Evolutionary conservation across 352 stramenopile genomes (phyloP).

Genomic region (Phytophthora sojae): DNA sequence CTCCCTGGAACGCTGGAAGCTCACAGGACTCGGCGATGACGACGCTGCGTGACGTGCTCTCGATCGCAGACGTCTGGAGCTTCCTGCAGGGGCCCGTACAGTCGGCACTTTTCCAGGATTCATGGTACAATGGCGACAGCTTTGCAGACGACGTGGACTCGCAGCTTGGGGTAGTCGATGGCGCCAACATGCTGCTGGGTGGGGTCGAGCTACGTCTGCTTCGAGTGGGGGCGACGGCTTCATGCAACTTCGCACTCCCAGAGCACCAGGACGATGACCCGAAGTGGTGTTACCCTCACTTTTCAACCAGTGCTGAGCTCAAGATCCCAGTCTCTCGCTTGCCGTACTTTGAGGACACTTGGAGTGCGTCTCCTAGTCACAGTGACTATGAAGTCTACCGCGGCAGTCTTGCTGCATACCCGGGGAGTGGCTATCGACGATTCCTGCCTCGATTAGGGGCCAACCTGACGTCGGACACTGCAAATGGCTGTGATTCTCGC

Average conservation of each 20-base stretch:
- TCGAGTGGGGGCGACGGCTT: conserved; percentile 46
- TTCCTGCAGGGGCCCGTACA: conserved; percentile 56
- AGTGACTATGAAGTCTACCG: conserved; percentile 30
- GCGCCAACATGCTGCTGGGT: conserved; percentile 64
- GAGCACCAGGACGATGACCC: conserved; percentile 5
- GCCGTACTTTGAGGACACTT: conserved; percentile 45
- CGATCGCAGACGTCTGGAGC: conserved; percentile 60
- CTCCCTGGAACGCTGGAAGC: conserved; percentile 18
- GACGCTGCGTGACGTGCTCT: conserved; percentile 46
- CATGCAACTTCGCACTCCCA: conserved; percentile 13
- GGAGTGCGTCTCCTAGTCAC: conserved; percentile 9
- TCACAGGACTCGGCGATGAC: conserved; percentile 5
- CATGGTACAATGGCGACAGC: conserved; percentile 67
- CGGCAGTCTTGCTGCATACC: conserved; percentile 51
- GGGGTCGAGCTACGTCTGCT: conserved; percentile 61
- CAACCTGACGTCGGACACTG: conserved; percentile 3
- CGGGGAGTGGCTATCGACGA: conserved; percentile 33
- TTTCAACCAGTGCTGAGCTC: conserved; percentile 31
- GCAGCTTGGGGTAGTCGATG: conserved; percentile 58
- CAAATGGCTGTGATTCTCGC: conserved; percentile 34
- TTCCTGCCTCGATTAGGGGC: conserved; percentile 30
- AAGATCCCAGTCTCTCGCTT: conserved; percentile 18
- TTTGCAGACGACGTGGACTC: conserved; percentile 56
- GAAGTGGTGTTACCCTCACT: conserved; percentile 53
- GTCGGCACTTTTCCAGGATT: conserved; percentile 52